Base-by-base conservation (phyloP, 2,329 filamentous ascomycete genomes). In the Plectosphaerella plurivora region DNA sequence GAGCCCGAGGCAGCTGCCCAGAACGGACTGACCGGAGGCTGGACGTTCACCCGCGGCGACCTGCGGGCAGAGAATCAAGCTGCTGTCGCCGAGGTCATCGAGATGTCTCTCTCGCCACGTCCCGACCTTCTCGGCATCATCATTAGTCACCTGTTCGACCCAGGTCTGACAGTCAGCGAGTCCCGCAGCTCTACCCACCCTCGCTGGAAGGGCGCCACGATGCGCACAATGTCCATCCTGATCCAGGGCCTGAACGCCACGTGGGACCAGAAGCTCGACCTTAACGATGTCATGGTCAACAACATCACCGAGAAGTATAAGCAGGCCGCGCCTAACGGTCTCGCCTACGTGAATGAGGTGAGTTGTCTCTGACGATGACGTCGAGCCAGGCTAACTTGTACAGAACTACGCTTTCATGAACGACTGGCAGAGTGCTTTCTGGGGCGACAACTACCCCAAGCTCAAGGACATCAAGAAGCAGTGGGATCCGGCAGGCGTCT, bases 401-500 rank as follows among this genome's bases (percentile, higher is more conserved):
- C 35, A 37, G 11, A n/a, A 12, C 7, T 37, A 37, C 35, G 35
- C 22, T 22, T 37, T 37, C 35, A n/a, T 12, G 35, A 37, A 37
- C 35, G 35, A 22, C 22, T 22, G 22, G 22, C 35, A 37, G 35
- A 37, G 35, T 22, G 22, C 22, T 22, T 22, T 22, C 22, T 22
- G 22, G 22, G 15, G 11, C 35, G 15, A 37, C 11, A 12, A 37
- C 35, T 11, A 37, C 35, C 11, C 35, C 35, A 37, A 37, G 35
- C 35, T 37, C 4, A 37, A 37, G 15, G 35, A 37, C 7, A 37
- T 22, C 22, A 22, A 22, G 22, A 22, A 22, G 22, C 22, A 22
- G 58, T 82, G 74, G 57, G 81, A 82, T 57, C 67, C 73, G 1
- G 51, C 64, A 1, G 59, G 62, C 2, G 53, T 83, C 5, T 78